These are phyloP conservation scores for Pseudocercospora eumusae DNA, from an alignment of 2,329 filamentous ascomycete species.

Conservation along the genomic window DNA sequence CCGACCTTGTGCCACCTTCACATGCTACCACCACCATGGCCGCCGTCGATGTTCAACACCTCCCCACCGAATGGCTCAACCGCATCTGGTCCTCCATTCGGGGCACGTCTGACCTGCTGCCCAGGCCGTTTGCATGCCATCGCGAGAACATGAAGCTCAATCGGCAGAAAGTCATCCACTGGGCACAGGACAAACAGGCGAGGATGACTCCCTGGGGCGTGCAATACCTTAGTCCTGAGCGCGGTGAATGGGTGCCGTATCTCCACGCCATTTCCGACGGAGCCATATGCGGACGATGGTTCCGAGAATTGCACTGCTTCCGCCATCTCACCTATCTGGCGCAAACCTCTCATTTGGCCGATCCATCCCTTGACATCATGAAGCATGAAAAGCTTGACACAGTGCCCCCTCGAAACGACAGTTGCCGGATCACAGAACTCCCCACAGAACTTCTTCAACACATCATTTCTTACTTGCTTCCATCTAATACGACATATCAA, in stretches of 20 bases:
- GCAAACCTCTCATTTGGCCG: not conserved
- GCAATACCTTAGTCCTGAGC: conserved; percentile 4
- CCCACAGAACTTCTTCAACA: conserved; percentile 14
- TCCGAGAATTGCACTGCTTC: conserved; percentile 8
- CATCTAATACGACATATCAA: conserved; percentile 11
- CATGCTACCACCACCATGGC: not conserved
- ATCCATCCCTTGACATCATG: conserved; percentile 4
- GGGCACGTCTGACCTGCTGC: not conserved
- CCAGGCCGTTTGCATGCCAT: not conserved
- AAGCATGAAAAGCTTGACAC: not conserved
- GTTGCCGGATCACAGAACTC: conserved; percentile 13
- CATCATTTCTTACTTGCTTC: conserved; percentile 14
- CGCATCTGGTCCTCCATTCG: not conserved
- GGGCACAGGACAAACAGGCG: conserved; percentile 1
- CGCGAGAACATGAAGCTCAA: conserved; percentile 1
- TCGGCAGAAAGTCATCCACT: conserved; percentile 2
- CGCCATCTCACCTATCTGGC: not conserved
- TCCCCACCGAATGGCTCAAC: not conserved
- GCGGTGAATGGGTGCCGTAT: conserved; percentile 3
- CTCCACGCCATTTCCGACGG: not conserved
- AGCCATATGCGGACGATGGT: conserved; percentile 18
- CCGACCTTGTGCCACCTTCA: not conserved
- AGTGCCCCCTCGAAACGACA: not conserved
- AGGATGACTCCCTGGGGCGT: conserved; percentile 18
- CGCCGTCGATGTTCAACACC: not conserved